phyloP scores from a whole-genome alignment of 257 asterid genomes.

The Craterostigma plantagineum region DNA sequence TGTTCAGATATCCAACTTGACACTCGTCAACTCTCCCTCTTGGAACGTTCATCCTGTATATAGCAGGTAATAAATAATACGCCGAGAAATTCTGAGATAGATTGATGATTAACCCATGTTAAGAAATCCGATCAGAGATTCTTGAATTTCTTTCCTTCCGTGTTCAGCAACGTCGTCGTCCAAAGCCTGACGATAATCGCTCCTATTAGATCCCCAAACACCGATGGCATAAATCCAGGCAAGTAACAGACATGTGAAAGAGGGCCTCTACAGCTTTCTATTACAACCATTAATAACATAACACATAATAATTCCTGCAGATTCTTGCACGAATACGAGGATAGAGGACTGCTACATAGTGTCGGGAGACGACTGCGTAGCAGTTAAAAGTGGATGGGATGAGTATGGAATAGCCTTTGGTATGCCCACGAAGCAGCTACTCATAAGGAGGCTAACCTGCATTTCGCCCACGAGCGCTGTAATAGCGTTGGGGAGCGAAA shows the following conservation, averaged over 20 bases:
- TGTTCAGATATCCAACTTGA: conserved; percentile 54
- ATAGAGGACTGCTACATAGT: conserved; percentile 88
- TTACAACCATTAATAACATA: too few species aligned
- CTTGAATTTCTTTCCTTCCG: neutral
- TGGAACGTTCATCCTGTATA: conserved; percentile 90
- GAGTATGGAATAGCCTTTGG: conserved; percentile 72
- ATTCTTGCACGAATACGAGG: conserved; percentile 64
- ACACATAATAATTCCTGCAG: too few species aligned
- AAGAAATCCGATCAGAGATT: neutral
- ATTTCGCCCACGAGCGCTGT: conserved; percentile 77
- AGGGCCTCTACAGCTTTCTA: too few species aligned
- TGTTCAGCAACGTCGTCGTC: conserved; percentile 61
- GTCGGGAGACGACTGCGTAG: conserved; percentile 94
- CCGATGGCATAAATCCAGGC: conserved; percentile 96
- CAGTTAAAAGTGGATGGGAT: conserved; percentile 98
- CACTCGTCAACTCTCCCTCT: conserved; percentile 63
- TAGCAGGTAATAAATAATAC: conserved; percentile 40
- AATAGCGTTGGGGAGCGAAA: conserved; percentile 89
- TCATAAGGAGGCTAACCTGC: conserved; percentile 67
- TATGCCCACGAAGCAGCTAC: conserved; percentile 83
- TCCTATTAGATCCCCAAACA: conserved; percentile 68
- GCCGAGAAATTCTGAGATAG: too few species aligned
- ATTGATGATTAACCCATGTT: too few species aligned
- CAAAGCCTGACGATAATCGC: conserved; percentile 77
- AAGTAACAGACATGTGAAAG: neutral